phyloP scores from a whole-genome alignment of 768 basidiomycete genomes.

The Suillus lakei region DNA sequence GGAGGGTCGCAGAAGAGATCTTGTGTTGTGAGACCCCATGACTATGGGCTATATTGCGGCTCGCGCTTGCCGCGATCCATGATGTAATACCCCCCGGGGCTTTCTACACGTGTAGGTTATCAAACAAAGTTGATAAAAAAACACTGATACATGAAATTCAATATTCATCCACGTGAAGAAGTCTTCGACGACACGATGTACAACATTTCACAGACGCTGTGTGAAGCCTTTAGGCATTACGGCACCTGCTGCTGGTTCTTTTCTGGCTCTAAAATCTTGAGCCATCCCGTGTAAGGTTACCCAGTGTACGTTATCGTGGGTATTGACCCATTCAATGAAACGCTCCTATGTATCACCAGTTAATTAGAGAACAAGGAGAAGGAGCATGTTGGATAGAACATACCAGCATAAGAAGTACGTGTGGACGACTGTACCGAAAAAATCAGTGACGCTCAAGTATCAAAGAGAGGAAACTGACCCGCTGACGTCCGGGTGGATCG shows the following conservation, averaged over 20 bases:
- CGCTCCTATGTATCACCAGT: conserved; percentile 48
- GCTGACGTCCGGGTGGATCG: conserved; percentile 80
- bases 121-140: neutral
- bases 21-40: neutral
- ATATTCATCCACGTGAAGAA: conserved; percentile 4
- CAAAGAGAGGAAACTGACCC: conserved; percentile 45
- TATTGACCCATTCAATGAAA: conserved; percentile 78
- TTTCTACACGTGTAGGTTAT: conserved; percentile 6
- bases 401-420: conserved; percentile 77
- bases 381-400: conserved; percentile 14
- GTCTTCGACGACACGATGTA: conserved; percentile 1
- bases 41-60: neutral
- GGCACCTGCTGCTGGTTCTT: conserved; percentile 51
- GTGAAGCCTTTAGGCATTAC: conserved; percentile 56
- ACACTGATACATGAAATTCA: neutral
- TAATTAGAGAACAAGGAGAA: neutral
- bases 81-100: neutral
- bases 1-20: neutral
- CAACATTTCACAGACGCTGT: conserved; percentile 8
- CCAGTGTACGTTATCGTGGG: conserved; percentile 71
- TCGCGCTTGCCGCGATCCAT: neutral
- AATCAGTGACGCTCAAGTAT: conserved; percentile 11
- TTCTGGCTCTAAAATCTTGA: conserved; percentile 60
- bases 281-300: conserved; percentile 73
- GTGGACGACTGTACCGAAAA: conserved; percentile 51